Evolutionary conservation across 345 rosid genomes (phyloP), one percentile per base, ranked within the genome.

Genomic region (Crucihimalaya himalaica): DNA sequence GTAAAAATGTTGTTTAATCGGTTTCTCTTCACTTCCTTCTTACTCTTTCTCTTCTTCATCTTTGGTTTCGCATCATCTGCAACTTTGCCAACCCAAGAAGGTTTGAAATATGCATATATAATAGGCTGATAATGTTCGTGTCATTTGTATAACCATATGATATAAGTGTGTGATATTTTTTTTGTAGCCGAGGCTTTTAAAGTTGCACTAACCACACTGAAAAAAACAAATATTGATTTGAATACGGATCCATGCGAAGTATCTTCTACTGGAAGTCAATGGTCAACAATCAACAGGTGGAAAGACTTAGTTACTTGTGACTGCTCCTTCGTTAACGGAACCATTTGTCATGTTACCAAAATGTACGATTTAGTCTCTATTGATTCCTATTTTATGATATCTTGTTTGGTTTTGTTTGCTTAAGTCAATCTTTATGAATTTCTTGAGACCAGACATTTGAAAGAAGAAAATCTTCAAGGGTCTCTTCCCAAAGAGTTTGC

Each of bases 401-500:
- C 1, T 65, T 65, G 14, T 32, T 66, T 34, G 18, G 8, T 10
- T 52, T 66, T 50, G 8, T 27, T 8, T 50, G 8, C 4, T 8
- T 50, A 3, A 34, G 4, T 34, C 28, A 29, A 18, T 31, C 23
- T 35, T 47, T 47, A 8, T 64, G 43, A 46, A 0, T 2, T n/a
- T 28, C n/a, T 40, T 27, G 52, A 57, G 20, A 65, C 25, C 83
- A 85, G 87, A 76, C 8, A 45, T 40, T 70, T 85, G 0, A 80
- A 82, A 75, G 5, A 67, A 37, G 78, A 82, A 51, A 78, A 46
- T 76, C 87, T 83, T 16, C 76, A 31, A 15, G 86, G 88, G 8
- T 50, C 39, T 21, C 84, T 83, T 63, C 88, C 88, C 20, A 42
- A 63, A 27, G 84, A 82, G 14, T 8, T 86, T 46, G 63, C 35